These are phyloP conservation scores for Fraxinus floribunda DNA, from an alignment of 305 asterid species.

Conservation along the genomic window DNA sequence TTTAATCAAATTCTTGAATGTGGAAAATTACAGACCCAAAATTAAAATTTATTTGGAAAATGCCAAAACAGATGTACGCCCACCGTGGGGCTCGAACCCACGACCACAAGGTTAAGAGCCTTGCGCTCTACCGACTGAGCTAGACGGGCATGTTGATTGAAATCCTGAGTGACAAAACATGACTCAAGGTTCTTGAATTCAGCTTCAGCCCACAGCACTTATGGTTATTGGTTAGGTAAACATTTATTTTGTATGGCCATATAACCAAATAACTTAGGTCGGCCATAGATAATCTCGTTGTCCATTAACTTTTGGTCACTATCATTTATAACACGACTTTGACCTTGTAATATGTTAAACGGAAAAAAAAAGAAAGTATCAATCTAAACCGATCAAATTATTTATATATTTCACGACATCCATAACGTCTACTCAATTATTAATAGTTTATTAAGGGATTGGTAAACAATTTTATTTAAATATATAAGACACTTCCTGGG, in stretches of 20 bases:
- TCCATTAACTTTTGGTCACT: too few relatives aligned
- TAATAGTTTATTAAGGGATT: too few relatives aligned
- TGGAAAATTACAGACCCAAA: neutral
- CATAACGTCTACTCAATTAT: too few relatives aligned
- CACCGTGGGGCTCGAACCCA: conserved; percentile 11
- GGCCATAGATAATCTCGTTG: too few relatives aligned
- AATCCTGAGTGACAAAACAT: too few relatives aligned
- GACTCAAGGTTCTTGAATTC: neutral
- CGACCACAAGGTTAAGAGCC: conserved; percentile 16
- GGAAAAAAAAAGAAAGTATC: too few relatives aligned
- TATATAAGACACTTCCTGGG: neutral
- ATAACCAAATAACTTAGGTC: neutral
- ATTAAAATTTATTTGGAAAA: neutral
- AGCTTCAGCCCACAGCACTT: neutral
- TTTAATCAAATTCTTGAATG: neutral
- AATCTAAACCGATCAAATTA: too few relatives aligned
- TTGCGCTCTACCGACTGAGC: conserved; percentile 13
- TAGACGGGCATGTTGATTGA: neutral
- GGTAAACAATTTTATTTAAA: too few relatives aligned
- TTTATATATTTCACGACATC: too few relatives aligned
- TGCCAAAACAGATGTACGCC: neutral
- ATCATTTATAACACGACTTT: neutral
- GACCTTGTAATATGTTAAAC: too few relatives aligned
- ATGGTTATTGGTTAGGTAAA: neutral
- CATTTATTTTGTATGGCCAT: neutral